phyloP scores from a whole-genome alignment of 2,329 filamentous ascomycete species.

The Nemania diffusa region DNA sequence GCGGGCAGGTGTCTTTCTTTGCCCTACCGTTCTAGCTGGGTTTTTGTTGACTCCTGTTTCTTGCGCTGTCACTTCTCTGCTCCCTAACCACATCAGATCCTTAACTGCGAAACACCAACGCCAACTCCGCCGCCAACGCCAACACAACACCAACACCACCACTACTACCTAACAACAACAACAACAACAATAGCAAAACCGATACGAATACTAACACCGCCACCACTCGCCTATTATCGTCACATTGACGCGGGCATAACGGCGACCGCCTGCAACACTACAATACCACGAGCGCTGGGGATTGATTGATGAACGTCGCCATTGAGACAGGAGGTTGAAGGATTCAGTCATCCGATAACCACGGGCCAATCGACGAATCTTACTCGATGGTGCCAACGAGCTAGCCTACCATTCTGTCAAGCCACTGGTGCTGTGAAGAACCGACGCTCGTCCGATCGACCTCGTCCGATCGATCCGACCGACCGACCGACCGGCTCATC shows the following conservation, averaged over 20 bases:
- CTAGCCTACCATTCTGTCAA: slow-evolving; percentile 40
- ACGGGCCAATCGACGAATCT: slow-evolving; percentile 16
- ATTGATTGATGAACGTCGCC: slow-evolving; percentile 7
- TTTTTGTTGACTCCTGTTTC: slow-evolving; percentile 13
- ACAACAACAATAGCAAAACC: background rate
- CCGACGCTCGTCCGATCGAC: slow-evolving; percentile 35
- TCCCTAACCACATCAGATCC: slow-evolving; percentile 24
- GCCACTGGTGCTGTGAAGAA: slow-evolving; percentile 46
- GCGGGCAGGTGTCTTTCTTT: background rate
- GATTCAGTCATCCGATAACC: background rate
- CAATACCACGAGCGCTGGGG: background rate
- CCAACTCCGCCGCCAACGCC: background rate
- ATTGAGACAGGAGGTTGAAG: slow-evolving; percentile 7
- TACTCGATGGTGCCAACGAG: slow-evolving; percentile 45
- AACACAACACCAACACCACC: background rate
- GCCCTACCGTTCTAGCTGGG: background rate
- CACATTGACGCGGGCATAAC: slow-evolving; percentile 10
- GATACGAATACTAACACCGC: background rate
- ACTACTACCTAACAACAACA: background rate
- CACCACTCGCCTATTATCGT: background rate
- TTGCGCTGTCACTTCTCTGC: slow-evolving; percentile 28
- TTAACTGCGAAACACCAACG: slow-evolving; percentile 15
- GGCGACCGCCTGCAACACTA: slow-evolving; percentile 3
- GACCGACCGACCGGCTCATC: slow-evolving; percentile 27
- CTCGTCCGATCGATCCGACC: slow-evolving; percentile 29